These are phyloP conservation scores for Polychaeton citri DNA, from an alignment of 2,329 filamentous ascomycete species.

Conservation along the genomic window DNA sequence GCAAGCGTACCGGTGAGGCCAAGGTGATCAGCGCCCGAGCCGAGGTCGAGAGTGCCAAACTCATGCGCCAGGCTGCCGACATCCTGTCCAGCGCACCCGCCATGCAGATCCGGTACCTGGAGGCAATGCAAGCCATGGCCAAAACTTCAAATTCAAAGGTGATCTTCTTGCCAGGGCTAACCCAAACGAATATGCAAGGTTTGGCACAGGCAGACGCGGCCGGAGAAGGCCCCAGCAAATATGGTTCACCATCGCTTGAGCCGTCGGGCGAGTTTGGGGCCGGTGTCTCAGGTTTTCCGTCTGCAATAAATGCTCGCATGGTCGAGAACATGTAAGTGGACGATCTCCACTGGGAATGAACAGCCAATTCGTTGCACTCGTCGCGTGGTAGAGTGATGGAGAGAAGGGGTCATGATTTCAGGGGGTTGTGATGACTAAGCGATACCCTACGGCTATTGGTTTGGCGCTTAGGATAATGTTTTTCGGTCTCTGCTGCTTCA, in stretches of 20 bases:
- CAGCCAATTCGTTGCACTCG: too few relatives aligned
- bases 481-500: too few relatives aligned
- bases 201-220: conserved; percentile 36
- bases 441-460: too few relatives aligned
- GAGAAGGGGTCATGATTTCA: too few relatives aligned
- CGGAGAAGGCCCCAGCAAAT: conserved; percentile 43
- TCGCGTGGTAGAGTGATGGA: too few relatives aligned
- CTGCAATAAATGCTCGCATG: conserved; percentile 66
- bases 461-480: too few relatives aligned
- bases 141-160: conserved; percentile 83
- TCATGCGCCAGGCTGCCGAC: conserved; percentile 83
- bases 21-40: conserved; percentile 97
- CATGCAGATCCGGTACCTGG: conserved; percentile 96
- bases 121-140: conserved; percentile 98
- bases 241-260: conserved; percentile 14
- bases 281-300: conserved; percentile 42
- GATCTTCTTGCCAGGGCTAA: conserved; percentile 59
- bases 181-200: conserved; percentile 45
- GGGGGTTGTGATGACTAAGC: too few relatives aligned
- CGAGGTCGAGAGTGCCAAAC: conserved; percentile 88
- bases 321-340: conserved; percentile 82
- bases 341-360: too few relatives aligned
- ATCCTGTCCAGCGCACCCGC: conserved; percentile 83
- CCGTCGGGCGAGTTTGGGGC: conserved; percentile 21
- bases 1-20: conserved; percentile 94